Conservation (phyloP, 805 yeast species). For the Spathaspora sp. region DNA sequence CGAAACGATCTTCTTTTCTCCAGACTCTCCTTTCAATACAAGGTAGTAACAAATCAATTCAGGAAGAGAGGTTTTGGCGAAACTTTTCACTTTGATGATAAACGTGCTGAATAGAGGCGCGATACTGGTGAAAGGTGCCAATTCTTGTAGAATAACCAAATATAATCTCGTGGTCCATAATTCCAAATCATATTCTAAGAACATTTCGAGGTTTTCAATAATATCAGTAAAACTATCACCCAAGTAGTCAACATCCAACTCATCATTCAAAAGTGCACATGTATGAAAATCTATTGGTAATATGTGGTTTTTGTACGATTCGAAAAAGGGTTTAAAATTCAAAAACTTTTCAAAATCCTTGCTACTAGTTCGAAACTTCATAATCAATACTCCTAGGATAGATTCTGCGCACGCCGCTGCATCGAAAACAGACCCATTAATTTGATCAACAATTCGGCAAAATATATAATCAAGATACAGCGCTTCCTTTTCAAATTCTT, state of each 20-base stretch:
- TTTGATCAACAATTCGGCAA: conserved; percentile 15
- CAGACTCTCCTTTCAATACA: conserved; percentile 11
- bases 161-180: conserved; percentile 28
- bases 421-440: conserved; percentile 12
- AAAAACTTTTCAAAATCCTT: conserved; percentile 17
- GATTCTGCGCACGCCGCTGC: conserved; percentile 32
- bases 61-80: conserved; percentile 19
- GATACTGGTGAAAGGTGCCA: conserved; percentile 22
- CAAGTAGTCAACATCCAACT: conserved; percentile 10
- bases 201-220: conserved; percentile 8
- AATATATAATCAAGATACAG: conserved; percentile 19
- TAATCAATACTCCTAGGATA: conserved; percentile 36
- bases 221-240: conserved; percentile 12
- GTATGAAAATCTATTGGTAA: conserved; percentile 32
- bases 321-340: conserved; percentile 16
- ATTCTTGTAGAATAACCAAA: conserved; percentile 29
- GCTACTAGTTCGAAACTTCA: conserved; percentile 17
- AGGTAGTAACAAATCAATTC: conserved; percentile 22
- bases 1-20: conserved; percentile 8
- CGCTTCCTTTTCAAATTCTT: conserved; percentile 13
- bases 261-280: conserved; percentile 27
- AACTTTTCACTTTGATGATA: conserved; percentile 12
- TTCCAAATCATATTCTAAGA: conserved; percentile 13
- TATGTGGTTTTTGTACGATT: conserved; percentile 15
- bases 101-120: conserved; percentile 31